Conservation (phyloP, 352 stramenopile genomes). For the Pythium sp. region DNA sequence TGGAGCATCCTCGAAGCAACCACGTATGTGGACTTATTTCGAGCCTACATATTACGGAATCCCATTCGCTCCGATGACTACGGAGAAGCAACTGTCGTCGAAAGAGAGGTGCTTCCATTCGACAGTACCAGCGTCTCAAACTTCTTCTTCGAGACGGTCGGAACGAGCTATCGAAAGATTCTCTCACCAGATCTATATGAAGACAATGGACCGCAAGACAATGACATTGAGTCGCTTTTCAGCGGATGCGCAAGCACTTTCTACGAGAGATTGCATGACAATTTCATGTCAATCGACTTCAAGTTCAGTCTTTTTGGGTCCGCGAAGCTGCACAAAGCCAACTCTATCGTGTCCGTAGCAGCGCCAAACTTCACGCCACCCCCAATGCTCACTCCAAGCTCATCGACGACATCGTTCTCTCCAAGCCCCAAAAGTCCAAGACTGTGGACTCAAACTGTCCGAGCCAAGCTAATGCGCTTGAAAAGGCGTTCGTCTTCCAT, state of each 20-base stretch:
- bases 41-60: constrained; percentile 54
- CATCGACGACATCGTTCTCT: not conserved
- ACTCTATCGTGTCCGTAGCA: constrained; percentile 20
- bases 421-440: constrained; percentile 37
- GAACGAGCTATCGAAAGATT: constrained; percentile 57
- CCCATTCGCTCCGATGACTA: constrained; percentile 7
- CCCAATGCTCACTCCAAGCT: constrained; percentile 9
- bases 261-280: constrained; percentile 45
- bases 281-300: constrained; percentile 49
- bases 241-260: constrained; percentile 20
- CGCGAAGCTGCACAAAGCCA: constrained; percentile 23
- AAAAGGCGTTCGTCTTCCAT: constrained; percentile 67
- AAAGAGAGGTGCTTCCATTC: constrained; percentile 28
- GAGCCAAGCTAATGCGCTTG: constrained; percentile 44
- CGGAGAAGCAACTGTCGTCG: constrained; percentile 6
- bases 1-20: constrained; percentile 61
- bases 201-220: constrained; percentile 21
- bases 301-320: constrained; percentile 30
- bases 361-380: constrained; percentile 19
- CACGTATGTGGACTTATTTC: constrained; percentile 54
- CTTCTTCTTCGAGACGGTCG: constrained; percentile 63
- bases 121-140: constrained; percentile 28
- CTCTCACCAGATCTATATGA: constrained; percentile 14
- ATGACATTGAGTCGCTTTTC: constrained; percentile 31
- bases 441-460: constrained; percentile 54